A percentile compares a stretch with the other conserved stretches of the same genome.
Conservation (phyloP, 768 basidiomycete species). For the Melanogaster broomeanus region DNA sequence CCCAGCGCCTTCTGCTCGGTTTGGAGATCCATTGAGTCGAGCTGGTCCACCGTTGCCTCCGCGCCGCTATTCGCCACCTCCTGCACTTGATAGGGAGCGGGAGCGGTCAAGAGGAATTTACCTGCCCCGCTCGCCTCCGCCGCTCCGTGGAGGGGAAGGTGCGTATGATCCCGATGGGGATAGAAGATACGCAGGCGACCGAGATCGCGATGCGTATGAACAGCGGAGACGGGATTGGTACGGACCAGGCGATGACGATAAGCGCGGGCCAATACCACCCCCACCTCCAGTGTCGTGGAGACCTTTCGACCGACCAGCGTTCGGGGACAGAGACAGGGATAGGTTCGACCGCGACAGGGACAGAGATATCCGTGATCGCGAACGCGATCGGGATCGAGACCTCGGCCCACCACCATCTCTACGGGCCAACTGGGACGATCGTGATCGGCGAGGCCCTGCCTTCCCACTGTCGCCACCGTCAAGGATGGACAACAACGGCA, state of each 20-base stretch:
- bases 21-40: constrained; percentile 33
- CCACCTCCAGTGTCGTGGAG: constrained; percentile 21
- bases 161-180: constrained; percentile 37
- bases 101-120: constrained; percentile 31
- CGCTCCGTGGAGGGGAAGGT: constrained; percentile 22
- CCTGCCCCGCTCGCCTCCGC: constrained; percentile 33
- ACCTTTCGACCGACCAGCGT: constrained; percentile 36
- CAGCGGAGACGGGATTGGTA: constrained; percentile 31
- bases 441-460: constrained; percentile 38
- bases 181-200: constrained; percentile 31
- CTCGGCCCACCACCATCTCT: constrained; percentile 25
- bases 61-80: constrained; percentile 28
- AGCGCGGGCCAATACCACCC: constrained; percentile 21
- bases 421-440: constrained; percentile 40
- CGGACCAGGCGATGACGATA: constrained; percentile 42
- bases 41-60: constrained; percentile 6
- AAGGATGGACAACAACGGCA: constrained; percentile 13
- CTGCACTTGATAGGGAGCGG: constrained; percentile 32
- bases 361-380: constrained; percentile 35
- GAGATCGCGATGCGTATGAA: constrained; percentile 34
- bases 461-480: constrained; percentile 23
- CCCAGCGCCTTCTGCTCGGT: constrained; percentile 34
- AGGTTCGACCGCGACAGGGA: constrained; percentile 40
- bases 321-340: constrained; percentile 36
- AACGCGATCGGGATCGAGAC: constrained; percentile 23